phyloP scores from a whole-genome alignment of 1,284 basidiomycete species.

The Ceraceosorus guamensis region DNA sequence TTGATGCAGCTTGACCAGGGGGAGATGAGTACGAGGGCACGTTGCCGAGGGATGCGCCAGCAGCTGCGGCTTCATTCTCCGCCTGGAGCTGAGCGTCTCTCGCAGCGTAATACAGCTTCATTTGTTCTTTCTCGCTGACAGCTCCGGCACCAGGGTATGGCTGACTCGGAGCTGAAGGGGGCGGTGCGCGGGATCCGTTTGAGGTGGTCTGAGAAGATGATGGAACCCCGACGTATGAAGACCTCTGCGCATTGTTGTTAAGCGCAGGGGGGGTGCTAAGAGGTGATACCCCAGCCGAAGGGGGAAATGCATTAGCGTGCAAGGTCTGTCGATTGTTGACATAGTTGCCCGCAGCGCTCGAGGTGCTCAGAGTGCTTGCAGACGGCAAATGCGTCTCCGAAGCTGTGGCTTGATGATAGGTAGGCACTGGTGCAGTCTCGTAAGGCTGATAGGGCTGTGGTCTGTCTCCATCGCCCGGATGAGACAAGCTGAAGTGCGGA shows the following conservation, averaged over 20 bases:
- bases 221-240: neutral
- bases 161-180: neutral
- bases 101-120: slow-evolving; percentile 8
- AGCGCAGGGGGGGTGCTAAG: neutral
- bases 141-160: neutral
- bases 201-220: neutral
- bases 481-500: neutral
- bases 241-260: neutral
- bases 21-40: neutral
- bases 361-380: too few relatives aligned
- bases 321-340: too few relatives aligned
- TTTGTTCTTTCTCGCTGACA: slow-evolving; percentile 4
- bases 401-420: too few relatives aligned
- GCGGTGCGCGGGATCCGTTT: neutral
- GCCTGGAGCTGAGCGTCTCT: slow-evolving; percentile 2
- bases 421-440: too few relatives aligned
- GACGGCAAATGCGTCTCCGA: too few relatives aligned
- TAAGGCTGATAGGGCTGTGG: too few relatives aligned
- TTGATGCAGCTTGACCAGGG: neutral
- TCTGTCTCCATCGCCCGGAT: neutral
- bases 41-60: neutral
- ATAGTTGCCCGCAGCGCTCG: too few relatives aligned
- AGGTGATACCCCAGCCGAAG: neutral
- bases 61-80: neutral
- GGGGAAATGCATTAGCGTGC: neutral